phyloP scores from a whole-genome alignment of 164 flowering plant species.

The Saururus chinensis region DNA sequence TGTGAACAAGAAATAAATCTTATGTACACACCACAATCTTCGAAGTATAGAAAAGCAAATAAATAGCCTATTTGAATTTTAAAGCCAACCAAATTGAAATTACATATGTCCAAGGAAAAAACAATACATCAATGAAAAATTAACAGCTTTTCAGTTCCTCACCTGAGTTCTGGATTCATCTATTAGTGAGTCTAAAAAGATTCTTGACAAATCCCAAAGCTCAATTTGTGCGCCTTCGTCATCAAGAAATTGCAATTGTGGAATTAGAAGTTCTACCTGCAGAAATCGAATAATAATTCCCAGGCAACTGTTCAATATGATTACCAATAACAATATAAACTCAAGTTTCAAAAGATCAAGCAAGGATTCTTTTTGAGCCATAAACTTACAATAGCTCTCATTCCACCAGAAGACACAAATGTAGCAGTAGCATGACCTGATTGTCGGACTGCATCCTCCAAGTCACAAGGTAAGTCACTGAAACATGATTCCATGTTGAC shows the following conservation, averaged over 20 bases:
- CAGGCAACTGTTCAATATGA: too few species aligned
- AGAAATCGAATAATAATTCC: background rate
- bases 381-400: conserved; percentile 80
- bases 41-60: too few species aligned
- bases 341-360: too few species aligned
- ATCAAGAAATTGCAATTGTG: conserved; percentile 90
- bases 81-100: too few species aligned
- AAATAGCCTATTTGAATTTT: too few species aligned
- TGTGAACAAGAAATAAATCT: too few species aligned
- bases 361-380: background rate
- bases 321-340: too few species aligned
- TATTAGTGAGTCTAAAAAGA: conserved; percentile 71
- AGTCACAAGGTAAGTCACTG: conserved; percentile 92
- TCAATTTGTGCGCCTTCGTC: conserved; percentile 98
- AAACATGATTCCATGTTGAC: conserved; percentile 5
- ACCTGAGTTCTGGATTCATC: conserved; percentile 84
- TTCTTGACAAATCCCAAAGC: conserved; percentile 88
- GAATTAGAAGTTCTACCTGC: conserved; percentile 94
- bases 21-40: too few species aligned
- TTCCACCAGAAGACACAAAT: conserved; percentile 79
- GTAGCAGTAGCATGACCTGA: conserved; percentile 67
- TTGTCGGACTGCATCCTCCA: conserved; percentile 94
- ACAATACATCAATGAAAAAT: background rate
- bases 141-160: conserved; percentile 3
- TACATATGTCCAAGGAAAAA: background rate